Percentiles rank a stretch among this genome's conserved stretches.
phyloP scores from a whole-genome alignment of 306 rosid species.

The Rubus parviflorus region DNA sequence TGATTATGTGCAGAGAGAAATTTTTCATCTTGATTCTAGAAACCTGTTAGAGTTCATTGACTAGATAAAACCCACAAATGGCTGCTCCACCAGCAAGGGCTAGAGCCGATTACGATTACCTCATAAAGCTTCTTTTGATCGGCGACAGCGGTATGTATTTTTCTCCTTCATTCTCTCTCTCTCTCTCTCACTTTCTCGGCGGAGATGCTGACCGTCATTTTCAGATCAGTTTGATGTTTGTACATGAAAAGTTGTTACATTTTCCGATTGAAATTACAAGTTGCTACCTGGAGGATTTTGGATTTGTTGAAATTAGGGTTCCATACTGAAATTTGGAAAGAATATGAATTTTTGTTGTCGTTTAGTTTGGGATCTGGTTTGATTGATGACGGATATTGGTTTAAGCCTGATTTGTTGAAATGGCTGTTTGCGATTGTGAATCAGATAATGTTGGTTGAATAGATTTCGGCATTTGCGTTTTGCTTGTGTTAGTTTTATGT shows the following conservation, averaged over 20 bases:
- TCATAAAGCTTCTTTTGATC: slow-evolving; percentile 89
- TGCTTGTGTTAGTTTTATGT: not conserved
- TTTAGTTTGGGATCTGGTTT: slow-evolving; percentile 27
- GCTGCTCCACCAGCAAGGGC: slow-evolving; percentile 99
- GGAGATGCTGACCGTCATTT: not conserved
- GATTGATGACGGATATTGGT: not conserved
- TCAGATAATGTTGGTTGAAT: slow-evolving; percentile 6
- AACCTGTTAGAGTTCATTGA: slow-evolving; percentile 19
- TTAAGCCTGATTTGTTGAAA: not conserved
- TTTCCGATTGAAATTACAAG: slow-evolving; percentile 6
- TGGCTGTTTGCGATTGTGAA: slow-evolving; percentile 2
- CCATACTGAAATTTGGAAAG: no score
- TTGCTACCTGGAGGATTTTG: not conserved
- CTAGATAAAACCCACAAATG: slow-evolving; percentile 41
- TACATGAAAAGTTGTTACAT: slow-evolving; percentile 3
- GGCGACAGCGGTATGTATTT: slow-evolving; percentile 79
- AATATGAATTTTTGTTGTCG: not conserved
- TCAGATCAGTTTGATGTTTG: not conserved
- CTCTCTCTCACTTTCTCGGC: not conserved
- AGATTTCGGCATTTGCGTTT: not conserved
- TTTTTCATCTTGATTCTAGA: not conserved
- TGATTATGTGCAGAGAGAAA: slow-evolving; percentile 19
- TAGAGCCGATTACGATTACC: slow-evolving; percentile 97
- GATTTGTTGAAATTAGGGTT: slow-evolving; percentile 3
- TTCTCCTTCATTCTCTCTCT: no score